Evolutionary conservation across 768 basidiomycete species (phyloP), one percentile per base, ranked within the genome.

Genomic region (Naematelia encephala): DNA sequence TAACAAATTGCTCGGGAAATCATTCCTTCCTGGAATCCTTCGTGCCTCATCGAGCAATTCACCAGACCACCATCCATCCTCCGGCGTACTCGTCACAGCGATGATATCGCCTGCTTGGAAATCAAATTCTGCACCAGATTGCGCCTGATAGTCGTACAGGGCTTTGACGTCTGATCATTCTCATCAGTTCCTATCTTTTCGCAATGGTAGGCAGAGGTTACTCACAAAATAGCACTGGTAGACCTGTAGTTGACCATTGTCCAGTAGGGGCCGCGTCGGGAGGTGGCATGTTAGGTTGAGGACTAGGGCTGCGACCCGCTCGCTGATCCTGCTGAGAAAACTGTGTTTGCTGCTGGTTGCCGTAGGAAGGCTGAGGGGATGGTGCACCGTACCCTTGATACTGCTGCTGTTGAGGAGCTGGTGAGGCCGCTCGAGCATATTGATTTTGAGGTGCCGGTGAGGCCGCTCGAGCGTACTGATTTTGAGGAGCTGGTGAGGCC

Each of bases 31-130:
- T 5, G 70, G 74, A 50, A 68, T 46, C 51, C 77, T 61, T 19
- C 77, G 62, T 14, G 74, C 75, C 47, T 78, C 77, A 43, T 78
- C 76, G 8, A 77, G 55, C 28, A 77, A 51, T 59, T 75, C 74
- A 22, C 94, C 94, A 56, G 86, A 88, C 94, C 93, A 98, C 94
- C 94, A 97, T 1, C 94, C 94, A 69, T 96, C 93, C 68, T 92
- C 91, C 3, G 91, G 91, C 4, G 91, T 94, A 21, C 86, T 83
- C 0, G 90, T 93, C 10, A 98, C 93, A 5, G 92, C 93, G 64
- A 98, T 96, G 64, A 96, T 89, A 77, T 98, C 94, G 1, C 89
- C 90, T 21, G 86, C 81, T 73, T 92, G 90, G 85, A 98, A 97
- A 75, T 93, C 89, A 76, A 98, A 97, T 79, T 97, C 94, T 72